Evolutionary conservation across 1,284 basidiomycete species (phyloP).

Genomic region (Tranzscheliella williamsii): DNA sequence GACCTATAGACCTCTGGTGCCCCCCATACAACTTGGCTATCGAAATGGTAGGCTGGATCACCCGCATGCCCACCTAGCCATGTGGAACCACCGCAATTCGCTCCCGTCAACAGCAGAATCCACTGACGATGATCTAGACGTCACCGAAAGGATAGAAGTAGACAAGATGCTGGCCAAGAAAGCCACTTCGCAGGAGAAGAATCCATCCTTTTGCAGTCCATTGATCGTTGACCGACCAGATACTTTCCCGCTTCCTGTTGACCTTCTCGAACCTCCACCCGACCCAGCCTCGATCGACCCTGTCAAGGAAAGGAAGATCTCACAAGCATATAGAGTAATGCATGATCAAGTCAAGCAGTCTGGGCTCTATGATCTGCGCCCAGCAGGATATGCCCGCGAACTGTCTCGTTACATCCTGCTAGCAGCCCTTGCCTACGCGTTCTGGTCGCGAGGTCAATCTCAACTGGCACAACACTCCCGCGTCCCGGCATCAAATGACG

Average conservation of each 20-base stretch:
- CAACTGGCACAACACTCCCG: slow-evolving; percentile 5
- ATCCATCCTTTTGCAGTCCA: neutral
- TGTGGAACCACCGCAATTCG: slow-evolving; percentile 40
- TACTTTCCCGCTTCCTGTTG: slow-evolving; percentile 51
- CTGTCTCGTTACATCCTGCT: slow-evolving; percentile 75
- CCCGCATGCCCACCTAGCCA: slow-evolving; percentile 52
- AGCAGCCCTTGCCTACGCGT: slow-evolving; percentile 67
- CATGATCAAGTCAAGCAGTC: slow-evolving; percentile 76
- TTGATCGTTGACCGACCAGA: slow-evolving; percentile 20
- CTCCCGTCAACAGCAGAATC: slow-evolving; percentile 2
- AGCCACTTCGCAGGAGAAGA: neutral
- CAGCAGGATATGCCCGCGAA: slow-evolving; percentile 88
- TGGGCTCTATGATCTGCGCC: slow-evolving; percentile 82
- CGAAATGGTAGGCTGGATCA: slow-evolving; percentile 53
- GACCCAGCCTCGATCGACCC: slow-evolving; percentile 65
- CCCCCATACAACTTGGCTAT: slow-evolving; percentile 82
- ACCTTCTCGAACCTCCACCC: slow-evolving; percentile 58
- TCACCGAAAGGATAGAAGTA: slow-evolving; percentile 5
- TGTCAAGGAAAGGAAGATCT: slow-evolving; percentile 72
- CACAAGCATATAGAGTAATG: slow-evolving; percentile 77
- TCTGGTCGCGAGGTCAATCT: slow-evolving; percentile 63
- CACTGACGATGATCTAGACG: slow-evolving; percentile 2
- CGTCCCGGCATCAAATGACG: neutral
- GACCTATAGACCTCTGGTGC: slow-evolving; percentile 78
- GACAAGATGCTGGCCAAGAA: slow-evolving; percentile 2